Base-by-base conservation (phyloP, 139 green algal genomes). In the Chlamydomonas incerta region DNA sequence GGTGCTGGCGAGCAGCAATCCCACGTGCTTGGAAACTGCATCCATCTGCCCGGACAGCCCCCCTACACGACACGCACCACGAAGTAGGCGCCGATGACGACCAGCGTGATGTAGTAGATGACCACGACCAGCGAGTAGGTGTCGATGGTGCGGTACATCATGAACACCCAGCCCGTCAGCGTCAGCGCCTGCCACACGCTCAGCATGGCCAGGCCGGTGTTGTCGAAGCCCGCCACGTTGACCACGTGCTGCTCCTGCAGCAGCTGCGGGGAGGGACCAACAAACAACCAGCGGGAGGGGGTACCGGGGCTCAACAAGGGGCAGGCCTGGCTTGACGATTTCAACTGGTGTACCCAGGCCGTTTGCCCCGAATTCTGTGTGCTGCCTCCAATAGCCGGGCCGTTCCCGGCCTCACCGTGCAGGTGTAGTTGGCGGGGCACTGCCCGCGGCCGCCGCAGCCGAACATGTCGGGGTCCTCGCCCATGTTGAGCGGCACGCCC, bases 1-100 rank as follows among this genome's bases (percentile, higher is more conserved):
- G n/a, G n/a, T n/a, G n/a, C n/a, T n/a, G n/a, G n/a, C n/a, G n/a
- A n/a, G n/a, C n/a, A n/a, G n/a, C n/a, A n/a, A n/a, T n/a, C n/a
- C n/a, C n/a, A n/a, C n/a, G n/a, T n/a, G n/a, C n/a, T n/a, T n/a
- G n/a, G n/a, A n/a, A n/a, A n/a, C n/a, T n/a, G n/a, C n/a, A n/a
- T n/a, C n/a, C n/a, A n/a, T n/a, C n/a, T n/a, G n/a, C n/a, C n/a
- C n/a, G n/a, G n/a, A n/a, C n/a, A n/a, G n/a, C n/a, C n/a, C n/a
- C n/a, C n/a, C n/a, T n/a, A n/a, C n/a, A n/a, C n/a, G n/a, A 17
- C 41, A 90, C 93, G 86, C 46, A 97, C 91, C 88, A 96, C 89
- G 82, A 96, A 96, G 88, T 95, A 96, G 6, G 92, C 81, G n/a
- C 93, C 92, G 62, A 96, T 88, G 21, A 96, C 55, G 29, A 96